Conservation (phyloP, 305 asterid species). For the Euphrasia arctica region DNA sequence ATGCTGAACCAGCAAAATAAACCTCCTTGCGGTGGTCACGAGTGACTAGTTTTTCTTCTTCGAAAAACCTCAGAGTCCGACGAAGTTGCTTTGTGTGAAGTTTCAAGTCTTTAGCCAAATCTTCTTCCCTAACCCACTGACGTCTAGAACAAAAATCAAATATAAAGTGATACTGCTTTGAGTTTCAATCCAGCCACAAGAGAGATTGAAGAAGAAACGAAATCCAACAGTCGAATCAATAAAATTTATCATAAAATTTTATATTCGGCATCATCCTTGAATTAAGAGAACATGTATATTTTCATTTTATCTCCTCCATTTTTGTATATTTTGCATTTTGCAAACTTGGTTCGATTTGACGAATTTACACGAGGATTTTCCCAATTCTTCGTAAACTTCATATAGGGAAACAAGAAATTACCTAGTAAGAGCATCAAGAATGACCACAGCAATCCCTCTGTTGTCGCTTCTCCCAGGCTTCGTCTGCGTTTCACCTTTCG, state of each 20-base stretch:
- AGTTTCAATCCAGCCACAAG: constrained; percentile 20
- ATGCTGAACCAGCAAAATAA: constrained; percentile 34
- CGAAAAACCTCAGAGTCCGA: constrained; percentile 80
- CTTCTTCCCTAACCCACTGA: constrained; percentile 97
- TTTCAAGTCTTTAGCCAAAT: constrained; percentile 95
- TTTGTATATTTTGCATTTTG: not conserved
- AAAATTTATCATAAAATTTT: not conserved
- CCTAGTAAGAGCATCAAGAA: constrained; percentile 96
- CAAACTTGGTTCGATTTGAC: not conserved
- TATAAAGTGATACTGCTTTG: constrained; percentile 22
- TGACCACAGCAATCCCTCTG: constrained; percentile 84
- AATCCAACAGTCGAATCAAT: constrained; percentile 10
- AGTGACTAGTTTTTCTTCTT: constrained; percentile 88
- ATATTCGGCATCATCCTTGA: not conserved
- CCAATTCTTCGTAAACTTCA: not conserved
- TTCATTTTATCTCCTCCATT: not conserved
- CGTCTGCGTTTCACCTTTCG: constrained; percentile 80
- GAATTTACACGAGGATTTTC: not conserved
- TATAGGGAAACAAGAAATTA: constrained; percentile 18
- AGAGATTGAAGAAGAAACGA: not conserved
- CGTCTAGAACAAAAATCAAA: constrained; percentile 47
- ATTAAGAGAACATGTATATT: no score
- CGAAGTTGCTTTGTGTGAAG: constrained; percentile 96
- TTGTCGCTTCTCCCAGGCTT: constrained; percentile 89
- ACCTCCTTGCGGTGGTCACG: constrained; percentile 99